Base-by-base conservation (phyloP, 2,329 filamentous ascomycete genomes). In the Fusarium denticulatum region DNA sequence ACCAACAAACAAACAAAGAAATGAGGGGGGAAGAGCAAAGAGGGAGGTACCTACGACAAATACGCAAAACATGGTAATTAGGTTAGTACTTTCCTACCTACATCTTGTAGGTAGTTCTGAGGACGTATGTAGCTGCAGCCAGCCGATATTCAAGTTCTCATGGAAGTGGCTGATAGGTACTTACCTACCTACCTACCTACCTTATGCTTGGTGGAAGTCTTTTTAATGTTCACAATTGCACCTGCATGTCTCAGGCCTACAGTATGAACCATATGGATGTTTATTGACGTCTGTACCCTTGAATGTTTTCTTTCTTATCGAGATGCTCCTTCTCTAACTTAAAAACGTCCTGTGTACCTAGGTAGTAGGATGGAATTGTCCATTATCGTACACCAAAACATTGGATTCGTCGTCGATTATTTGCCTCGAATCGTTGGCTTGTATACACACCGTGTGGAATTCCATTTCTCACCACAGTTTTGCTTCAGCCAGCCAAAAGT, bases 1-100 rank as follows among this genome's bases (percentile, higher is more conserved):
- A 16, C 26, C 56, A 37, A 34, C 45, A 67, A 71, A 73, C 60
- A 67, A 60, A 71, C 37, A 57, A 45, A 47, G 26, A 46, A 36
- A n/a, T 34, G 56, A 37, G 32, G 16, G 47, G 47, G 20, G 13
- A n/a, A 55, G 30, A 26, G 24, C 55, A 40, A 55, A 60, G 26
- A 36, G 34, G 16, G 18, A 36, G 34, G 36, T 42, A 42, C 39
- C 36, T 46, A 36, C 34, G 20, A 49, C 32, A 32, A 40, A 45
- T 57, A 56, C 24, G 45, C 52, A 53, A 46, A n/a, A n/a, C n/a
- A n/a, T n/a, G n/a, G n/a, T n/a, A n/a, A n/a, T n/a, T n/a, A n/a
- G n/a, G n/a, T n/a, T n/a, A n/a, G n/a, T 16, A 43, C 42, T 28
- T 15, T 15, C 45, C 26, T 28, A 46, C 45, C 15, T 43, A 24